phyloP scores from a whole-genome alignment of 2,329 filamentous ascomycete species.

The Penicillium sp. region DNA sequence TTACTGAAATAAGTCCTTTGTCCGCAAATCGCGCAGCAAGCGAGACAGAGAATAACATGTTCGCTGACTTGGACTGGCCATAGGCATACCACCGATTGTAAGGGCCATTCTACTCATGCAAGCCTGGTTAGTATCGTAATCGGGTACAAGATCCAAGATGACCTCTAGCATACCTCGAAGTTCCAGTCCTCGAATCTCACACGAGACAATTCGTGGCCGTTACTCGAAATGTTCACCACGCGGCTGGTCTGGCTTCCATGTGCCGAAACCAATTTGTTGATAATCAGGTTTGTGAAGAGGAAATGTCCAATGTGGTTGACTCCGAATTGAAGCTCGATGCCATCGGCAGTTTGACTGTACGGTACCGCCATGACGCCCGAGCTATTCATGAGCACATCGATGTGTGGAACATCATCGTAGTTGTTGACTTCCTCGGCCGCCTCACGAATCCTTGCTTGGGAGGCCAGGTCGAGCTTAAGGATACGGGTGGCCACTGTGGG shows the following conservation, averaged over 20 bases:
- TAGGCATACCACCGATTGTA: conserved; percentile 42
- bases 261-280: conserved; percentile 30
- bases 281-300: conserved; percentile 42
- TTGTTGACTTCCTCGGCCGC: conserved; percentile 33
- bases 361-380: conserved; percentile 41
- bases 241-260: conserved; percentile 20
- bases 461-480: conserved; percentile 37
- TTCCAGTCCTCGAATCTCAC: conserved; percentile 48
- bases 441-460: conserved; percentile 29
- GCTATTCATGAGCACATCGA: conserved; percentile 48
- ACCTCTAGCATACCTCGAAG: conserved; percentile 36
- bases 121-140: background rate
- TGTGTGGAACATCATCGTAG: conserved; percentile 26
- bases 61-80: conserved; percentile 49
- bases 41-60: conserved; percentile 44
- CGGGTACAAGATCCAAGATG: background rate
- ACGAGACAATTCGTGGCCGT: conserved; percentile 44
- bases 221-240: conserved; percentile 48
- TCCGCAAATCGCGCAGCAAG: conserved; percentile 31
- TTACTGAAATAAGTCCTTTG: conserved; percentile 24
- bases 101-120: conserved; percentile 17
- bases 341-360: conserved; percentile 32
- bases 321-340: conserved; percentile 40
- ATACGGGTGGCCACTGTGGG: conserved; percentile 24
- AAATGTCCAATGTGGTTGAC: conserved; percentile 44